Evolutionary conservation across 1,284 basidiomycete species (phyloP).

Genomic region (Cystobasidiaceae sp.): DNA sequence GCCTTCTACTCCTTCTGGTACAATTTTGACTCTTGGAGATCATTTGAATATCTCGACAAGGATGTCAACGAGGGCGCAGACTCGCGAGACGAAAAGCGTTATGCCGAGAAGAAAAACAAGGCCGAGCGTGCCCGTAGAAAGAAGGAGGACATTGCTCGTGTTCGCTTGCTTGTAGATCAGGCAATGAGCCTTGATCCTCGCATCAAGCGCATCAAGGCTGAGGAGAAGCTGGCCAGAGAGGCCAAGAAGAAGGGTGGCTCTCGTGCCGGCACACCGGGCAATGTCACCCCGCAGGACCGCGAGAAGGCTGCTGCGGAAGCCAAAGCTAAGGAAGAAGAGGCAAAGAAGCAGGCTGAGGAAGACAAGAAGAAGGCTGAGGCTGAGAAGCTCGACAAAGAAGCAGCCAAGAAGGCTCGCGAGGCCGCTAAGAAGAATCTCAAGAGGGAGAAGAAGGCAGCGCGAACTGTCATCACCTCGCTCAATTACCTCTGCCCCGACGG

Average conservation of each 20-base stretch:
- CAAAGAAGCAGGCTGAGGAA: slow-evolving; percentile 71
- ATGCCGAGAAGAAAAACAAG: slow-evolving; percentile 99
- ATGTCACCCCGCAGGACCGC: slow-evolving; percentile 53
- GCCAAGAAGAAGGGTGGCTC: slow-evolving; percentile 73
- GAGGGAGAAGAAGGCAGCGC: slow-evolving; percentile 54
- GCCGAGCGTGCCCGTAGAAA: slow-evolving; percentile 90
- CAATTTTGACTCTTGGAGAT: slow-evolving; percentile 98
- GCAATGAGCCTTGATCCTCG: slow-evolving; percentile 83
- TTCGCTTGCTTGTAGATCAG: slow-evolving; percentile 81
- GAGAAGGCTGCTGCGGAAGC: slow-evolving; percentile 68
- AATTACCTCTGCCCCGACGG: slow-evolving; percentile 57
- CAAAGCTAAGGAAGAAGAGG: slow-evolving; percentile 68
- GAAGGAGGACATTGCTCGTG: slow-evolving; percentile 93
- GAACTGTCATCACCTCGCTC: slow-evolving; percentile 52
- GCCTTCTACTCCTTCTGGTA: slow-evolving; percentile 99
- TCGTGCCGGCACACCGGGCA: slow-evolving; percentile 48
- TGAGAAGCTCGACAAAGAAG: slow-evolving; percentile 60
- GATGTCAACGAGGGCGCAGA: slow-evolving; percentile 97
- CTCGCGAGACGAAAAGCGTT: slow-evolving; percentile 97
- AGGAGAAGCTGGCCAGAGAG: slow-evolving; percentile 91
- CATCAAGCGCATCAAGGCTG: slow-evolving; percentile 94
- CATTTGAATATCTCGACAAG: slow-evolving; percentile 97
- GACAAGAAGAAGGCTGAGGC: slow-evolving; percentile 41
- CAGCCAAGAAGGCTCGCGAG: slow-evolving; percentile 89
- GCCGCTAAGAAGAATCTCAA: slow-evolving; percentile 56